Base-by-base conservation (phyloP, 2,329 filamentous ascomycete genomes). In the Hansfordia pulvinata region DNA sequence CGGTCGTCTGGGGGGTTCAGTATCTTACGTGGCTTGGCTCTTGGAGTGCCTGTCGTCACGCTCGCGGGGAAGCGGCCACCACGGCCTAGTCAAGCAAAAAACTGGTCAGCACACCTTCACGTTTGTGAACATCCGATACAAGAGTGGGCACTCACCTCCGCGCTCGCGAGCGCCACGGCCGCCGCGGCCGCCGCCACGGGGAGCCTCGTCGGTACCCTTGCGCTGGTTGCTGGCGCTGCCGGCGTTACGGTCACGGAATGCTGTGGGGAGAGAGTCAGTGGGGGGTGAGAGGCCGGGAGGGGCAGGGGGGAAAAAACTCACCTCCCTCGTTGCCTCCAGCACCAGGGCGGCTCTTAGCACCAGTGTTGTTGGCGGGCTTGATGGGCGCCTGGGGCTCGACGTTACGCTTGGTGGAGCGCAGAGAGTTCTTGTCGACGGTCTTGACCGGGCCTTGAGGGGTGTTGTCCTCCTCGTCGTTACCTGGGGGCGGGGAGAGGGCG, bases 201-300 rank as follows among this genome's bases (percentile, higher is more conserved):
- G 43, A 36, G 45, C 59, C 54, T 88, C 82, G 33, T 86, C 83
- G 33, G 72, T 77, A 42, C 77, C 63, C 58, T 81, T 81, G 54
- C 64, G 67, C 46, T 84, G 82, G 73, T 94, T 94, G 68, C 70
- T 77, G 48, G 71, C 68, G 51, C 73, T 68, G 43, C 85, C 86
- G 51, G 77, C 83, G 50, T 72, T 74, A 52, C 81, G 81, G 64
- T 93, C 84, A 54, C 82, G 83, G 77, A 85, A 90, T 52, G 83
- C 86, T 93, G 25, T 19, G 16, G 34, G 25, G 32, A 28, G n/a
- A 12, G 23, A 20, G 19, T 10, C 14, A 25, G 27, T 20, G 23
- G 28, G 19, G 11, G 10, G 23, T 11, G 15, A 23, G 26, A 11
- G 20, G 30, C 28, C 49, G 23, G 9, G 21, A 32, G 23, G 21